These are phyloP conservation scores for Nicotiana sylvestris DNA, from an alignment of 257 asterid species.

Conservation along the genomic window DNA sequence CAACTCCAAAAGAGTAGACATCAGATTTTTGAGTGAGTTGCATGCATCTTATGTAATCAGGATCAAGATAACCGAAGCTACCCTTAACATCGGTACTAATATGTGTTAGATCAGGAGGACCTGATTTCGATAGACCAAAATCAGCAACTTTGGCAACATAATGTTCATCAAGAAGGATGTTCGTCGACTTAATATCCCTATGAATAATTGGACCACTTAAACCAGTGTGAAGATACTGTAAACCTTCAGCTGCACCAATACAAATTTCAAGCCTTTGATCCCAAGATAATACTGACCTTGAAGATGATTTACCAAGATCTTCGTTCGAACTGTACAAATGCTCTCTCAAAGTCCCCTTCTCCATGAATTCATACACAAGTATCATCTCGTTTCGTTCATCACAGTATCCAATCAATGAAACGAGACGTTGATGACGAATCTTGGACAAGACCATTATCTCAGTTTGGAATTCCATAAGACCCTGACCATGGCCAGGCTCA, in stretches of 20 bases:
- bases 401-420: conserved; percentile 60
- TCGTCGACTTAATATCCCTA: conserved; percentile 60
- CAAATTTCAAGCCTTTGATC: conserved; percentile 45
- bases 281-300: conserved; percentile 32
- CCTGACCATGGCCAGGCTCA: conserved; percentile 50
- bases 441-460: conserved; percentile 49
- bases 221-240: conserved; percentile 54
- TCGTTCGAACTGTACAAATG: conserved; percentile 34
- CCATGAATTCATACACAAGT: conserved; percentile 60
- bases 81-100: conserved; percentile 55
- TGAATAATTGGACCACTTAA: conserved; percentile 40
- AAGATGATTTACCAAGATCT: neutral
- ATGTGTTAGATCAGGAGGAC: conserved; percentile 34
- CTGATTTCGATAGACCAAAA: conserved; percentile 53
- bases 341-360: conserved; percentile 52
- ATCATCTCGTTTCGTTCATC: conserved; percentile 52
- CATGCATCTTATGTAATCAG: conserved; percentile 35
- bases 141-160: conserved; percentile 62
- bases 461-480: conserved; percentile 50
- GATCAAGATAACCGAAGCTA: conserved; percentile 61
- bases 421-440: conserved; percentile 54
- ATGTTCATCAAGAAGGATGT: conserved; percentile 51
- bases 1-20: conserved; percentile 64
- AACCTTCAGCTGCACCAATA: conserved; percentile 51
- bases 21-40: conserved; percentile 53